Conservation (phyloP, 805 yeast species). For the Myxozyma lipomycoides region DNA sequence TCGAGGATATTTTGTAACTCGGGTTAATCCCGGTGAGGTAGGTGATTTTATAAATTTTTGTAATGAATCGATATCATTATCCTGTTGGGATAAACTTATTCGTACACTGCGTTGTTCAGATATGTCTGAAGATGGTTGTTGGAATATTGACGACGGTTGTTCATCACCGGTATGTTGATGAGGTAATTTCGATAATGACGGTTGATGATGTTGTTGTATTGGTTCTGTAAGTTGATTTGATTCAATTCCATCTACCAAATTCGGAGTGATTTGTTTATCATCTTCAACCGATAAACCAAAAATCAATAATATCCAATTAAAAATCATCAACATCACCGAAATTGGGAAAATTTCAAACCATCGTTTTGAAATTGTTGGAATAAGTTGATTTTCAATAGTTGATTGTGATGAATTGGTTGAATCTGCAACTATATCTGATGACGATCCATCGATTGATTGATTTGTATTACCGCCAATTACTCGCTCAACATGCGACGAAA, state of each 20-base stretch:
- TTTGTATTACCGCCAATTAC: conserved; percentile 22
- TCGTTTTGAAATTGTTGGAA: not conserved
- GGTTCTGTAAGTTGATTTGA: not conserved
- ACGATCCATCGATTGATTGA: conserved; percentile 1
- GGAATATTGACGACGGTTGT: conserved; percentile 11
- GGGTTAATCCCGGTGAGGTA: conserved; percentile 16
- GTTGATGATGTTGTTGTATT: not conserved
- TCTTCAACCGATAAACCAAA: not conserved
- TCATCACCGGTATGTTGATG: conserved; percentile 7
- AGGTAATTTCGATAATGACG: not conserved
- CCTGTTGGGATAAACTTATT: conserved; percentile 8
- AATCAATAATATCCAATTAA: not conserved
- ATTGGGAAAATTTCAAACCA: conserved; percentile 2
- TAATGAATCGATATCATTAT: not conserved
- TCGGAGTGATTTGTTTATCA: not conserved
- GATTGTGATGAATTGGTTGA: not conserved
- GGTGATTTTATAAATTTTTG: conserved; percentile 19
- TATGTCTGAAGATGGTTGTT: conserved; percentile 3
- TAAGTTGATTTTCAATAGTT: not conserved
- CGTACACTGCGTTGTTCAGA: conserved; percentile 11
- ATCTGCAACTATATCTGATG: conserved; percentile 3
- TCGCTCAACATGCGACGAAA: conserved; percentile 28
- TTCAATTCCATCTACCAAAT: conserved; percentile 8
- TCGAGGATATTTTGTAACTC: conserved; percentile 19
- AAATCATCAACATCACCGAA: too few species aligned